Conservation (phyloP, 495 filamentous ascomycete species). For the Talaromyces liani region DNA sequence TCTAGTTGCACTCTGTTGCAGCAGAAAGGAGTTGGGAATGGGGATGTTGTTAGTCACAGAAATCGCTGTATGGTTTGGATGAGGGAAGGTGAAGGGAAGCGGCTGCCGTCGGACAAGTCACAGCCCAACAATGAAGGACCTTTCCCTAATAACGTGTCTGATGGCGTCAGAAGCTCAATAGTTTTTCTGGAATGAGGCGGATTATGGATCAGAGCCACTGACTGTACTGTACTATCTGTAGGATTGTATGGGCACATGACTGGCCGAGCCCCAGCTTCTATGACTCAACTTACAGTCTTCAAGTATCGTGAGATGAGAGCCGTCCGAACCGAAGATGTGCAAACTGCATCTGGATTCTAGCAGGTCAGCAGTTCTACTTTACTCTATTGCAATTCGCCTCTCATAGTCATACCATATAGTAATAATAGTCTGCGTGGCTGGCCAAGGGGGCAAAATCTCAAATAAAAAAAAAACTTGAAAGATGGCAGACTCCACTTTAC, state of each 20-base stretch:
- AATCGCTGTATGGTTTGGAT: conserved; percentile 11
- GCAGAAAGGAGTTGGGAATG: neutral
- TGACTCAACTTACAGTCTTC: neutral
- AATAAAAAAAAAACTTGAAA: neutral
- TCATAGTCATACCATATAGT: neutral
- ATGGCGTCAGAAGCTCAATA: neutral
- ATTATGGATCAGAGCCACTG: neutral
- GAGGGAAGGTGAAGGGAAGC: neutral
- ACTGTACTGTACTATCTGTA: neutral
- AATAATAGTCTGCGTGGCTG: neutral
- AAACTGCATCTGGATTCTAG: neutral
- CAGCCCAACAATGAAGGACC: neutral
- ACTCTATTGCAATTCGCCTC: neutral
- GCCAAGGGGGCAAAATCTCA: neutral
- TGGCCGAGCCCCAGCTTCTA: neutral
- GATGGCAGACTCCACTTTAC: neutral
- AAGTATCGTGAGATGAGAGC: neutral
- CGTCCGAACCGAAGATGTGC: neutral
- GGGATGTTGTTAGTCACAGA: conserved; percentile 43
- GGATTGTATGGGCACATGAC: neutral
- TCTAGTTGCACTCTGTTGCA: conserved; percentile 9
- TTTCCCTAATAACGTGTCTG: neutral
- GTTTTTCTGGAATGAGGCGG: neutral
- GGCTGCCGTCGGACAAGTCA: conserved; percentile 2
- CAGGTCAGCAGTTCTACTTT: neutral